Base-by-base conservation (phyloP, 805 yeast genomes). In the Metschnikowia reukaufii region DNA sequence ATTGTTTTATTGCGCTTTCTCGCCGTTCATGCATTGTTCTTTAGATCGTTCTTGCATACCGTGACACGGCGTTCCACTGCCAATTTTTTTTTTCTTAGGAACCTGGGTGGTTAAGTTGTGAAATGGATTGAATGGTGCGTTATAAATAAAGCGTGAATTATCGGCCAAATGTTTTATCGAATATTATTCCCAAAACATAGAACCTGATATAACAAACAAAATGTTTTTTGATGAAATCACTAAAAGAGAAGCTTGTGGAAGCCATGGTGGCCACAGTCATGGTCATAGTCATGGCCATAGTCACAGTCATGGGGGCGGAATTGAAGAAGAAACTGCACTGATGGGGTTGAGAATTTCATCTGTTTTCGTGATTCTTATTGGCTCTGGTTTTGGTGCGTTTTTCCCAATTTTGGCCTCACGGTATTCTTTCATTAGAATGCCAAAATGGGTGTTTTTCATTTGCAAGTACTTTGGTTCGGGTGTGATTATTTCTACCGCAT, bases 381-480 rank as follows among this genome's bases (percentile, higher is more conserved):
- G 81, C 4, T 74, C 84, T 3, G 65, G 76, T 1, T 52, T 77
- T 36, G 88, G 88, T 16, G 62, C 84, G 1, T 78, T 77, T 49
- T 78, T 84, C 65, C 90, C 90, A 1, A 63, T 84, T 1, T 61
- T 84, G 27, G 74, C 87, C 0, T 81, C 86, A 4, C 71, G 72
- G 49, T 78, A 77, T 57, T 81, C 87, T 0, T 76, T 76, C 53
- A 70, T 84, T 35, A 68, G 80, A 51, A 57, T 84, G 49, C 89
- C 89, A 1, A 58, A 73, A n/a, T 75, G 81, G 79, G 75, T 81
- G 52, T 84, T 84, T 65, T 83, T 84, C 61, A 62, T 81, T 38
- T 82, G 87, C 42, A 86, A 84, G 59, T 86, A 77, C 65, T 87
- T 87, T 61, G 95, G 95, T 49, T 83, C 91, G 2, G 95, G 95